phyloP scores from a whole-genome alignment of 345 rosid genomes.

The Pistacia integerrima region DNA sequence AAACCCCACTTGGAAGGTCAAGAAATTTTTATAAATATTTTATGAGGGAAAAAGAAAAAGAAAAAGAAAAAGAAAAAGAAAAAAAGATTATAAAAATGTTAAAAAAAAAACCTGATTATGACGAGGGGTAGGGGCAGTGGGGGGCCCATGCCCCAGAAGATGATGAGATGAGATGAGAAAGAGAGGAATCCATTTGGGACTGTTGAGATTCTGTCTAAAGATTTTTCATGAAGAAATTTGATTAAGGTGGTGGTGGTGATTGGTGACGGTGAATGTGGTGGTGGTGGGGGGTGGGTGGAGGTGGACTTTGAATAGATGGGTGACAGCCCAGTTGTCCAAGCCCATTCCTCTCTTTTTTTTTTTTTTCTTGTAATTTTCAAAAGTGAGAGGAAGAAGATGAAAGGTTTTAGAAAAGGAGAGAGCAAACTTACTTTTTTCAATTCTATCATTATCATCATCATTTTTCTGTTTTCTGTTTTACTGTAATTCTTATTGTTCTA shows the following conservation, averaged over 20 bases:
- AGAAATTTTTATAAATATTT: background rate
- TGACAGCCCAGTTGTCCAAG: constrained; percentile 18
- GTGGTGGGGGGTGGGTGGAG: background rate
- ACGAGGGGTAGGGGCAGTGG: background rate
- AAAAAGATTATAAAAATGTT: background rate
- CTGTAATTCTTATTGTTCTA: too few relatives aligned
- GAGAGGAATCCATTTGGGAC: constrained; percentile 41
- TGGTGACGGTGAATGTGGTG: background rate
- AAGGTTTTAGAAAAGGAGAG: background rate
- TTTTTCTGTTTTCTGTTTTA: too few relatives aligned
- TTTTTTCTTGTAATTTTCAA: background rate
- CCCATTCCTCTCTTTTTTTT: constrained; percentile 19
- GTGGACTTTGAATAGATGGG: constrained; percentile 23
- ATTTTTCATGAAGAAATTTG: constrained; percentile 26
- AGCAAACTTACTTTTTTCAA: background rate
- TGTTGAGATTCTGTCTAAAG: constrained; percentile 51
- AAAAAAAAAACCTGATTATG: background rate
- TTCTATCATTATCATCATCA: too few relatives aligned
- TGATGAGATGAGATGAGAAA: background rate
- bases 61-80: too few relatives aligned
- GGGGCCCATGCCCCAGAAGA: too few relatives aligned
- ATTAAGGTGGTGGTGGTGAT: background rate
- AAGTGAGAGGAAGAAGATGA: background rate
- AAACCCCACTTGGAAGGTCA: constrained; percentile 18
- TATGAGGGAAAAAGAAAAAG: too few relatives aligned